Evolutionary conservation across 1,284 basidiomycete genomes (phyloP).

Genomic region (Ganoderma sinense): DNA sequence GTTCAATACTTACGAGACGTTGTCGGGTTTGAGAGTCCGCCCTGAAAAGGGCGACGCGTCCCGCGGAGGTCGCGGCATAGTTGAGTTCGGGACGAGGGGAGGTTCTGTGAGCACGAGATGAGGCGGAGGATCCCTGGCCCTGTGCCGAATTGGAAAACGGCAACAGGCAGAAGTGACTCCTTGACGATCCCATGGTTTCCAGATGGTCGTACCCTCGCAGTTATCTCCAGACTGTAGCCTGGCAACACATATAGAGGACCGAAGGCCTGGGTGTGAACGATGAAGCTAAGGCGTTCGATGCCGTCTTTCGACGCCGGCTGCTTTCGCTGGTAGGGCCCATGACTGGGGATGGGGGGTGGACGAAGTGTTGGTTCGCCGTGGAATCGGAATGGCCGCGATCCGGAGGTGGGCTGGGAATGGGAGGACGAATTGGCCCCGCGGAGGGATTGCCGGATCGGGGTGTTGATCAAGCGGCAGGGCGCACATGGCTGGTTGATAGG

Average conservation of each 20-base stretch:
- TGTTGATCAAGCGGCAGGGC: background rate
- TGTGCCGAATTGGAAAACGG: background rate
- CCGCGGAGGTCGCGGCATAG: background rate
- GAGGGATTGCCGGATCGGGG: slow-evolving; percentile 1
- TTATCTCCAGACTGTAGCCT: background rate
- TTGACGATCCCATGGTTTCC: slow-evolving; percentile 7
- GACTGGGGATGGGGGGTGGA: background rate
- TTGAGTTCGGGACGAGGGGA: background rate
- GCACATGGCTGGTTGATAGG: slow-evolving; percentile 2
- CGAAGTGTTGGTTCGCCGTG: background rate
- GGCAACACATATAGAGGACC: background rate
- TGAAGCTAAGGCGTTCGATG: background rate
- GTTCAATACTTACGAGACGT: background rate
- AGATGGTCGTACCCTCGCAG: background rate
- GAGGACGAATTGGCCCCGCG: background rate
- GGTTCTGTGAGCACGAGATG: background rate
- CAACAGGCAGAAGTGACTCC: background rate
- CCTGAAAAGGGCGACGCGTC: background rate
- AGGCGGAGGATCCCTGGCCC: background rate
- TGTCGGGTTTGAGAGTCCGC: background rate
- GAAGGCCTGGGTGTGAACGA: background rate
- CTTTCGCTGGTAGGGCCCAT: background rate
- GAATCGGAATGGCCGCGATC: background rate
- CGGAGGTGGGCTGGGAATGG: background rate
- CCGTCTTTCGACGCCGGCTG: background rate